Conservation (phyloP, 192 early-diverging fungal genomes). For the Rhizophagus prolifer region DNA sequence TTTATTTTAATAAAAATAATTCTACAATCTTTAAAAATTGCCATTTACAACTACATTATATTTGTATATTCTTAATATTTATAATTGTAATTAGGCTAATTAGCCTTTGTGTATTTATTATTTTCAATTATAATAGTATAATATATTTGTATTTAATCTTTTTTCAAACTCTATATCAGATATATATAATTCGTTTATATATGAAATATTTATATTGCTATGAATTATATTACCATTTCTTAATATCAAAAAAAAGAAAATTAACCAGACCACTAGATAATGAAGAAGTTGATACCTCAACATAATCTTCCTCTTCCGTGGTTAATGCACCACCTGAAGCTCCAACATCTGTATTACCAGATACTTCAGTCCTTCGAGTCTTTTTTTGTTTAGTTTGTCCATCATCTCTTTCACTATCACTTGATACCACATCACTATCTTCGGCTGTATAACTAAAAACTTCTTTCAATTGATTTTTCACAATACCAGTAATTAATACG, state of each 20-base stretch:
- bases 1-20: too few relatives aligned
- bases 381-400: neutral
- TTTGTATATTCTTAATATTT: too few relatives aligned
- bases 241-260: neutral
- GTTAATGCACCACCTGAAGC: too few relatives aligned
- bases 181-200: too few relatives aligned
- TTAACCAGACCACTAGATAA: neutral
- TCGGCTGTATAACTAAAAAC: constrained; percentile 68
- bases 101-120: too few relatives aligned
- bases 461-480: constrained; percentile 67
- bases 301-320: constrained; percentile 20
- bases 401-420: constrained; percentile 16
- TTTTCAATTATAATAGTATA: too few relatives aligned
- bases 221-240: neutral
- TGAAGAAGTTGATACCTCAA: constrained; percentile 7
- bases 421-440: constrained; percentile 43
- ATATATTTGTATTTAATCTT: too few relatives aligned
- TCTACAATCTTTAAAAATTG: too few relatives aligned
- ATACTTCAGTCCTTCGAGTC: neutral
- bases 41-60: too few relatives aligned
- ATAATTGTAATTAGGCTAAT: too few relatives aligned
- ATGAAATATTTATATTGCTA: neutral
- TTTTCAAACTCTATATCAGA: too few relatives aligned
- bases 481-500: constrained; percentile 60
- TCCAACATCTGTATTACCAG: neutral